Evolutionary conservation across 805 yeast species (phyloP), one percentile per base, ranked within the genome.

Genomic region (Candida maris): DNA sequence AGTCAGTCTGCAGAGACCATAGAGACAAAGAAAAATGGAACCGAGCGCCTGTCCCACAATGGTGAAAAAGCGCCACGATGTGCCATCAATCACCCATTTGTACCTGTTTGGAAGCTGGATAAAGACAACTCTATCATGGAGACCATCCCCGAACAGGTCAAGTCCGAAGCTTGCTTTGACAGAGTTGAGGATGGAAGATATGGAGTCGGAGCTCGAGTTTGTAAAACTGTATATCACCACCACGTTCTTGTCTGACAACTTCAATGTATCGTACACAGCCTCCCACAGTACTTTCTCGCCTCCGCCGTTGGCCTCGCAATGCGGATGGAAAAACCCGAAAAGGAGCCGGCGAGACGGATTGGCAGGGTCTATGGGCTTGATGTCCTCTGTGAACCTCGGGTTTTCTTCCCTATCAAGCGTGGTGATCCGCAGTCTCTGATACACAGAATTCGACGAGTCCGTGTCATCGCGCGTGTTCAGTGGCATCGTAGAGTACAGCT

Each of bases 241-340:
- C 6, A 85, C 62, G 48, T 79, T 77, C 19, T 61, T 52, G 5
- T 63, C 61, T 42, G 71, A 67, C 16, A 66, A 61, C 7, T 58
- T 46, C 41, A 89, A 64, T 0, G 95, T 84, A 21, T 81, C 71
- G 47, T 75, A 72, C 5, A 91, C 85, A 0, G 96, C 96, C 37
- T 85, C 88, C 98, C 98, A 93, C 27, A 93, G 66, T 1, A 93
- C 98, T 38, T 91, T 76, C 57, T 93, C 99, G 17, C 99, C 99
- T 20, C 99, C 99, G 14, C 99, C 99, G 30, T 95, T 96, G 26
- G 96, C 94, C 56, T 85, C 85, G 45, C 96, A 88, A 51, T 81
- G 85, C 0, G 98, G 98, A 62, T 93, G 99, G 66, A 93, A 88
- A 53, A 84, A 89, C 5, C 97, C 99, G 56, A 68, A 81, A 8